These are phyloP conservation scores for Cucurbita moschata DNA, from an alignment of 306 rosid species.

Conservation along the genomic window DNA sequence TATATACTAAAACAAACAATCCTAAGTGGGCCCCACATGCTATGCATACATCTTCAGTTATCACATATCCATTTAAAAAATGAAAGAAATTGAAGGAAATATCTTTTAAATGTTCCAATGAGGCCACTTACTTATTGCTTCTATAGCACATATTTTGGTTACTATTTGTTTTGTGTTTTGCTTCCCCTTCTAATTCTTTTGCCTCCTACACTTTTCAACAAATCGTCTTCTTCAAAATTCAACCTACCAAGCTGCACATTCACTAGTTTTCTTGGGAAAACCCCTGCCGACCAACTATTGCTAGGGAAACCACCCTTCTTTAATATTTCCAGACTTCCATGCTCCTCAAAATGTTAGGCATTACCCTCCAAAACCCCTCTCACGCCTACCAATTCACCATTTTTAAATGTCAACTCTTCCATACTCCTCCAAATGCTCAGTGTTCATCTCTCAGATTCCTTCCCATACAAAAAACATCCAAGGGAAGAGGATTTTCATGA, in stretches of 20 bases:
- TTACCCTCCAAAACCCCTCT: background rate
- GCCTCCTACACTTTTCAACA: background rate
- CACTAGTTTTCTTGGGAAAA: background rate
- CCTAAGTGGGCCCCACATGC: background rate
- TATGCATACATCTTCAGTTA: background rate
- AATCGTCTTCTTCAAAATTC: background rate
- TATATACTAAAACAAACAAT: background rate
- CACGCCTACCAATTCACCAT: background rate
- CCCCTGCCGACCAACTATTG: background rate
- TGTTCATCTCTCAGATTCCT: background rate
- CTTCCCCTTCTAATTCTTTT: background rate
- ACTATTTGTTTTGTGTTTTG: background rate
- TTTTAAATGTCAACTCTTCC: background rate
- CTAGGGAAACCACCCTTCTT: background rate
- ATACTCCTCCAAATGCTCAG: background rate
- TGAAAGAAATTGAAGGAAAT: background rate
- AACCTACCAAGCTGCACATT: background rate
- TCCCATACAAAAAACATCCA: background rate
- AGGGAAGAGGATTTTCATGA: background rate
- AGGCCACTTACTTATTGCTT: background rate
- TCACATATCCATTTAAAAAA: background rate
- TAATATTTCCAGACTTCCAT: background rate
- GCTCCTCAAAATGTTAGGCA: background rate
- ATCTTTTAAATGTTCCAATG: background rate
- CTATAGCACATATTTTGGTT: background rate